phyloP scores from a whole-genome alignment of 345 rosid genomes.

The Boechera divaricarpa region DNA sequence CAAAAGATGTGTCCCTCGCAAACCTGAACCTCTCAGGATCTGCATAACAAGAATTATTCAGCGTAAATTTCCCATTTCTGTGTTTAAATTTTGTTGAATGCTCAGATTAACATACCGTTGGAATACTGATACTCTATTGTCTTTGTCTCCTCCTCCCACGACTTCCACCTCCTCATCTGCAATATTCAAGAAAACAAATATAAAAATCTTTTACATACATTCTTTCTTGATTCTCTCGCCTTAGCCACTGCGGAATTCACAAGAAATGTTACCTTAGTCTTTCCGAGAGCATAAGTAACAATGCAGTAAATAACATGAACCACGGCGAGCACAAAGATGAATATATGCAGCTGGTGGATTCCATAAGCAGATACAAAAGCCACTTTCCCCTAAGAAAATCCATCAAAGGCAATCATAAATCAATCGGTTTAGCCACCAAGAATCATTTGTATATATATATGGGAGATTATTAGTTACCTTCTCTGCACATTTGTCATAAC shows the following conservation, averaged over 20 bases:
- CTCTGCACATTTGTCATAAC: slow-evolving; percentile 55
- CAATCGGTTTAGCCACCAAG: not conserved
- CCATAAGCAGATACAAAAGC: slow-evolving; percentile 85
- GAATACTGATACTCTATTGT: slow-evolving; percentile 79
- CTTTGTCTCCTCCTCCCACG: slow-evolving; percentile 86
- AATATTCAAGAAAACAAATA: not conserved
- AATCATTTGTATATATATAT: not conserved
- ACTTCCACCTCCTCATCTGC: slow-evolving; percentile 89
- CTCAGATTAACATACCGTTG: slow-evolving; percentile 51
- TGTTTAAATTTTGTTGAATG: not conserved
- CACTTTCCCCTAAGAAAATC: slow-evolving; percentile 69
- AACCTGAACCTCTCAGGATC: slow-evolving; percentile 98
- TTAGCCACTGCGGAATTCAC: not conserved
- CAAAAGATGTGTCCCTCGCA: slow-evolving; percentile 94
- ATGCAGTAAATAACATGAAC: slow-evolving; percentile 83
- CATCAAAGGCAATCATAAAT: not conserved
- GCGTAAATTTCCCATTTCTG: not conserved
- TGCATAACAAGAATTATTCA: slow-evolving; percentile 39
- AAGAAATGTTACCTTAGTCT: slow-evolving; percentile 65
- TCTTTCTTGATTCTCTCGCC: slow-evolving; percentile 16
- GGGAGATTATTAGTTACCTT: slow-evolving; percentile 46
- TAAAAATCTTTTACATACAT: slow-evolving; percentile 12
- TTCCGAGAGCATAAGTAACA: slow-evolving; percentile 76
- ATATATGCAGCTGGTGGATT: slow-evolving; percentile 89
- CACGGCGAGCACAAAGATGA: slow-evolving; percentile 85